Conservation (phyloP, 805 yeast genomes). For the Wickerhamiella nectarea region DNA sequence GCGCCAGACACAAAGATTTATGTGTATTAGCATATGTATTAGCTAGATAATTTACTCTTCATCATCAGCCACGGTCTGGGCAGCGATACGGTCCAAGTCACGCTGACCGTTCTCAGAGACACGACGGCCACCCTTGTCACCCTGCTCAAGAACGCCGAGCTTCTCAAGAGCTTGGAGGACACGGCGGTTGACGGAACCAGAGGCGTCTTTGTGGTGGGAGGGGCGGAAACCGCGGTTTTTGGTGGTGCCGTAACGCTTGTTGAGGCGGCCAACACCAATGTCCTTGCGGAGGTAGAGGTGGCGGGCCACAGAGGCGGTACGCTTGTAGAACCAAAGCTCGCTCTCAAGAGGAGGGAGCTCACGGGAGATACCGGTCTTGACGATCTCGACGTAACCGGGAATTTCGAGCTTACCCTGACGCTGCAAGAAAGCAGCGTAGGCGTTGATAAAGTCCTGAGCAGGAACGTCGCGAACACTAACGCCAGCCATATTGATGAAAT, state of each 20-base stretch:
- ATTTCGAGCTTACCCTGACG: slow-evolving; percentile 99
- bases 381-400: slow-evolving; percentile 99
- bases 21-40: background rate
- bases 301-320: slow-evolving; percentile 99
- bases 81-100: slow-evolving; percentile 99
- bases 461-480: slow-evolving; percentile 85
- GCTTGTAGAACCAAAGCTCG: slow-evolving; percentile 99
- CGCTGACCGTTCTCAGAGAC: slow-evolving; percentile 99
- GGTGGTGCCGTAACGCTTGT: slow-evolving; percentile 99
- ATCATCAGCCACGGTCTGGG: slow-evolving; percentile 91
- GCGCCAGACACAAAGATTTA: background rate
- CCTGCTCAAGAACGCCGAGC: slow-evolving; percentile 91
- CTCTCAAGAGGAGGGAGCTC: slow-evolving; percentile 99
- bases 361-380: slow-evolving; percentile 97
- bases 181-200: slow-evolving; percentile 98
- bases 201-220: slow-evolving; percentile 96
- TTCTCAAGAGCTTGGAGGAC: slow-evolving; percentile 96
- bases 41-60: slow-evolving; percentile 15
- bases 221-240: slow-evolving; percentile 98
- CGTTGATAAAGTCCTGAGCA: slow-evolving; percentile 99
- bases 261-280: slow-evolving; percentile 98
- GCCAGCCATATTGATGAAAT: slow-evolving; percentile 20
- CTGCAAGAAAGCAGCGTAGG: slow-evolving; percentile 99
- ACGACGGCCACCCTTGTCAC: slow-evolving; percentile 98
- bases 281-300: slow-evolving; percentile 99